Percentiles rank a stretch among this genome's conserved stretches.
phyloP scores from a whole-genome alignment of 2,329 filamentous ascomycete species.

The Lecanicillium sp. region DNA sequence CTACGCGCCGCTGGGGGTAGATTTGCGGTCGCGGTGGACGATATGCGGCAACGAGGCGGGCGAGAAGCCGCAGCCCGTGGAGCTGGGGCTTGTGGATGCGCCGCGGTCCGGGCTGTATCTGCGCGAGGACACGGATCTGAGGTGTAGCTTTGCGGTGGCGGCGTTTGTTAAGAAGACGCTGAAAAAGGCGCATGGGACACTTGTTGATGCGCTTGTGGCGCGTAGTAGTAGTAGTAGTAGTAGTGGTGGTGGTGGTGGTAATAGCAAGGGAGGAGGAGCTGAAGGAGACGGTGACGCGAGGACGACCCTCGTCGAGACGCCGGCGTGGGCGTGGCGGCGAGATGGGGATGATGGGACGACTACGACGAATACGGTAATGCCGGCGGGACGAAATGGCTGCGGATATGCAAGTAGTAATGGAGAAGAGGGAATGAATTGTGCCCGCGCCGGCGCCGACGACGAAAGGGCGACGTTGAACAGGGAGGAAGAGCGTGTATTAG shows the following conservation, averaged over 20 bases:
- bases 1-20: slow-evolving; percentile 73
- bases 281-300: not conserved
- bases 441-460: too few species aligned
- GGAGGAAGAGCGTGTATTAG: too few species aligned
- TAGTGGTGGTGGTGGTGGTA: too few species aligned
- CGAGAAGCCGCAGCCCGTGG: slow-evolving; percentile 55
- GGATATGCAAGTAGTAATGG: too few species aligned
- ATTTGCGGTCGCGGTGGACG: slow-evolving; percentile 72
- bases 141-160: slow-evolving; percentile 68
- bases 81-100: slow-evolving; percentile 52
- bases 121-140: slow-evolving; percentile 75
- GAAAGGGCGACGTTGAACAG: too few species aligned
- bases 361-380: too few species aligned
- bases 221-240: too few species aligned
- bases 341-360: too few species aligned
- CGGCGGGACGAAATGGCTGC: too few species aligned
- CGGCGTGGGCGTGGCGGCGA: too few species aligned
- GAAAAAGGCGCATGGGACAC: slow-evolving; percentile 61
- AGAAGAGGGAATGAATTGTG: too few species aligned
- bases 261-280: slow-evolving; percentile 29
- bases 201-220: slow-evolving; percentile 54
- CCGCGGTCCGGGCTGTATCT: slow-evolving; percentile 67
- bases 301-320: too few species aligned
- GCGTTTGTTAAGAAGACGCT: slow-evolving; percentile 76
- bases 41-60: slow-evolving; percentile 64